phyloP scores from a whole-genome alignment of 1,284 basidiomycete species.

The Tilletia setariae region DNA sequence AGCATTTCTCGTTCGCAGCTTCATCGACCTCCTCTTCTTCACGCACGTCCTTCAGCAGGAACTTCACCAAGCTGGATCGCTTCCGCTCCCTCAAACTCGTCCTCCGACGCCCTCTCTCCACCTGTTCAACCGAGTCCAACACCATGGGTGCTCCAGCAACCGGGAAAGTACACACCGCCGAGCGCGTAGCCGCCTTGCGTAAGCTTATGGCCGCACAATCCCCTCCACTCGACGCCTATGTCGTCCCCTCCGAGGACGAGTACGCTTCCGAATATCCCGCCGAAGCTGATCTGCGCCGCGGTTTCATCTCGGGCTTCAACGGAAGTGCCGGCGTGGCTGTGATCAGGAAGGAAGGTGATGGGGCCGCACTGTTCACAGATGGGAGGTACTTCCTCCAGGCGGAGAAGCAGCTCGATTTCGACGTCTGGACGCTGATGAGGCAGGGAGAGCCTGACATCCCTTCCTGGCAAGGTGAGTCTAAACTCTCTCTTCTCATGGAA shows the following conservation, averaged over 20 bases:
- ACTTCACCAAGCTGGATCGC: background rate
- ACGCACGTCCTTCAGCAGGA: no score
- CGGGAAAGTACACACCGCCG: conserved; percentile 43
- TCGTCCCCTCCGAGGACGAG: conserved; percentile 57
- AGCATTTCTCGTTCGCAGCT: no score
- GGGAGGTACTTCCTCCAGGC: conserved; percentile 93
- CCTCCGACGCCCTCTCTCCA: conserved; percentile 5
- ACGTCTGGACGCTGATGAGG: conserved; percentile 90
- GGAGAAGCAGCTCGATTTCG: conserved; percentile 73
- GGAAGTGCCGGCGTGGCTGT: conserved; percentile 76
- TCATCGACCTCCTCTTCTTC: no score
- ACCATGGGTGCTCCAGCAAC: conserved; percentile 49
- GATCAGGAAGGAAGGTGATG: conserved; percentile 34
- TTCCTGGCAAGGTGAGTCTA: conserved; percentile 69
- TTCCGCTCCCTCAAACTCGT: conserved; percentile 4
- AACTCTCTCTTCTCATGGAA: background rate
- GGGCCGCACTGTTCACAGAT: conserved; percentile 75
- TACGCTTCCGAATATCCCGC: conserved; percentile 79
- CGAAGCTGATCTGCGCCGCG: conserved; percentile 69
- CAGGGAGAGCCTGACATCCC: conserved; percentile 73
- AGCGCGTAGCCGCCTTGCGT: conserved; percentile 39
- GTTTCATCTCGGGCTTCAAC: conserved; percentile 83
- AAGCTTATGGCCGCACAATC: conserved; percentile 36
- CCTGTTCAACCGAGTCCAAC: background rate
- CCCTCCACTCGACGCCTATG: conserved; percentile 39